These are phyloP conservation scores for Irpex sp. DNA, from an alignment of 1,284 basidiomycete genomes.

Conservation along the genomic window DNA sequence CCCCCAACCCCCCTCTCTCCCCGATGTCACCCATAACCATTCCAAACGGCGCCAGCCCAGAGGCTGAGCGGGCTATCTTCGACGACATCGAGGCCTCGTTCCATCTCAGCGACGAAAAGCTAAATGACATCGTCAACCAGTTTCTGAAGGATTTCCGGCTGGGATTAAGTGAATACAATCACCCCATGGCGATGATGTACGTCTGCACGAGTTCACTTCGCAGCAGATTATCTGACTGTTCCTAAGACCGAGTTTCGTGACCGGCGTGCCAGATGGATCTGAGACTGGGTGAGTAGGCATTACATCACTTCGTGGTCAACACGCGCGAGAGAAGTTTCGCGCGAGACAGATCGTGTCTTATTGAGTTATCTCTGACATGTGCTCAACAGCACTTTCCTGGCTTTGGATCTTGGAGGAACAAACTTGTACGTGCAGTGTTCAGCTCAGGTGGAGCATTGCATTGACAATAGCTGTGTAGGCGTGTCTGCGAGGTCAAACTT, in stretches of 20 bases:
- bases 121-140: conserved; percentile 69
- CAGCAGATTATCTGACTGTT: conserved; percentile 1
- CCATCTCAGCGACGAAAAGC: conserved; percentile 53
- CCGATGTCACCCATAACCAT: conserved; percentile 24
- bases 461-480: conserved; percentile 40
- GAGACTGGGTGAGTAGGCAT: conserved; percentile 76
- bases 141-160: conserved; percentile 77
- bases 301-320: background rate
- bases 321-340: background rate
- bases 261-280: conserved; percentile 84
- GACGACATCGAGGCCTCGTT: conserved; percentile 65
- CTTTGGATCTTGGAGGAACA: conserved; percentile 92
- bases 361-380: conserved; percentile 5
- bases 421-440: conserved; percentile 67
- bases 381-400: conserved; percentile 77
- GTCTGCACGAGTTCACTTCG: conserved; percentile 18
- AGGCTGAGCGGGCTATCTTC: conserved; percentile 28
- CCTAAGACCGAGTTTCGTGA: conserved; percentile 82
- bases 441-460: background rate
- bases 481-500: conserved; percentile 92
- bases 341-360: background rate
- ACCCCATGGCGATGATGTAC: conserved; percentile 89
- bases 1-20: conserved; percentile 9
- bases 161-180: conserved; percentile 70
- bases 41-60: conserved; percentile 17